These are phyloP conservation scores for Glomus cerebriforme DNA, from an alignment of 192 early-diverging fungal species.

Conservation along the genomic window DNA sequence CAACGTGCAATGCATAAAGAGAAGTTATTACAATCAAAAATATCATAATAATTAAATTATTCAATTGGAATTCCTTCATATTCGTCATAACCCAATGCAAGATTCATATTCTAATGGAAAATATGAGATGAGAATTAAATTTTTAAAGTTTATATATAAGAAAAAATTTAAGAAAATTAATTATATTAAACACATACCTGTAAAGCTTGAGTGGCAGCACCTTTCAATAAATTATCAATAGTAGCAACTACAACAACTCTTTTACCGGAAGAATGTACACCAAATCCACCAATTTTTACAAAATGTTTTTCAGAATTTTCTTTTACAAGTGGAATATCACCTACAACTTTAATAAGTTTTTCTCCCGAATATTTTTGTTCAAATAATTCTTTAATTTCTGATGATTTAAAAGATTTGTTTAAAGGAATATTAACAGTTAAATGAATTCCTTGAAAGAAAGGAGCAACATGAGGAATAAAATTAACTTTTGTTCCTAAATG, in stretches of 20 bases:
- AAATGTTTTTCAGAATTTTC: slow-evolving; percentile 90
- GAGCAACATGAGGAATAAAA: slow-evolving; percentile 90
- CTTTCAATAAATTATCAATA: slow-evolving; percentile 97
- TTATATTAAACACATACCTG: slow-evolving; percentile 57
- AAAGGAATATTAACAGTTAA: slow-evolving; percentile 90
- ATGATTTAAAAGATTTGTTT: slow-evolving; percentile 66
- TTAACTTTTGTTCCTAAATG: slow-evolving; percentile 68
- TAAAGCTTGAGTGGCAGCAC: slow-evolving; percentile 97
- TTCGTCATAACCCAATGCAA: slow-evolving; percentile 88
- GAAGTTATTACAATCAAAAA: no score
- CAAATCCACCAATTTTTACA: slow-evolving; percentile 92
- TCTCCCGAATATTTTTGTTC: slow-evolving; percentile 74
- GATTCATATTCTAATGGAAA: slow-evolving; percentile 81
- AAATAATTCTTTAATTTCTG: slow-evolving; percentile 73
- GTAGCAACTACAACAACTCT: slow-evolving; percentile 89
- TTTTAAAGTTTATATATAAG: background rate
- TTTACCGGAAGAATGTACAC: slow-evolving; percentile 73
- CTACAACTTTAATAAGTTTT: slow-evolving; percentile 78
- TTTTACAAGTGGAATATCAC: slow-evolving; percentile 79
- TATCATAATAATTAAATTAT: slow-evolving; percentile 30
- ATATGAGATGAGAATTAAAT: background rate
- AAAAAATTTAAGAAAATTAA: background rate
- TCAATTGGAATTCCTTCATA: slow-evolving; percentile 84
- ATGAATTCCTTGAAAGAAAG: slow-evolving; percentile 92
- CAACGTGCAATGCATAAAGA: no score